Evolutionary conservation across 371 early-diverging fungal species (phyloP).

Genomic region (Gilbertella persicaria): DNA sequence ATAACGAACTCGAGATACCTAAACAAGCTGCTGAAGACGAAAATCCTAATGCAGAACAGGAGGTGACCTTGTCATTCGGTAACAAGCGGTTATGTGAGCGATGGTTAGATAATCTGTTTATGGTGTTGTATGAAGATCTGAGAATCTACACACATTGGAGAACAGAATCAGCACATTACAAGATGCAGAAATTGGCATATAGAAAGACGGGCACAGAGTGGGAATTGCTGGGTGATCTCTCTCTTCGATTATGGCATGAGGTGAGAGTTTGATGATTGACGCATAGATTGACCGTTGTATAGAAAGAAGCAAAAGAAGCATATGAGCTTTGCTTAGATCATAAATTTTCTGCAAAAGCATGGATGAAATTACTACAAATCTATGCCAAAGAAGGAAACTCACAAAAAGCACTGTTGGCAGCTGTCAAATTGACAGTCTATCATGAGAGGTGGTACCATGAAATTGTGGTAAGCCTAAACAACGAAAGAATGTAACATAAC

Average conservation of each 20-base stretch:
- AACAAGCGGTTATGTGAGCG: conserved; percentile 97
- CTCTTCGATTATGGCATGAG: conserved; percentile 81
- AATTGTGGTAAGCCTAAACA: conserved; percentile 65
- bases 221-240: conserved; percentile 94
- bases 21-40: conserved; percentile 17
- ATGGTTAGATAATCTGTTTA: conserved; percentile 97
- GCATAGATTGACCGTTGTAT: conserved; percentile 1
- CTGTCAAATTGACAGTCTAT: conserved; percentile 80
- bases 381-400: conserved; percentile 79
- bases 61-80: conserved; percentile 63
- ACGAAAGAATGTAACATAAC: too few species aligned
- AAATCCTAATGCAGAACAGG: conserved; percentile 18
- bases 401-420: conserved; percentile 76
- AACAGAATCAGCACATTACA: conserved; percentile 68
- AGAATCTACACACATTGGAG: conserved; percentile 90
- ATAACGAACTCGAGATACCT: conserved; percentile 19
- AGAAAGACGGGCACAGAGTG: conserved; percentile 94
- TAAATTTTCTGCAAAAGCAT: conserved; percentile 88
- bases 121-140: conserved; percentile 96
- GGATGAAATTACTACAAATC: conserved; percentile 82
- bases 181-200: conserved; percentile 75
- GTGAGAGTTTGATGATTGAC: conserved; percentile 25
- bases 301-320: conserved; percentile 88
- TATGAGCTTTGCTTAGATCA: conserved; percentile 85
- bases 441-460: conserved; percentile 84